Base-by-base conservation (phyloP, 768 basidiomycete genomes). In the Tricholoma sp. region DNA sequence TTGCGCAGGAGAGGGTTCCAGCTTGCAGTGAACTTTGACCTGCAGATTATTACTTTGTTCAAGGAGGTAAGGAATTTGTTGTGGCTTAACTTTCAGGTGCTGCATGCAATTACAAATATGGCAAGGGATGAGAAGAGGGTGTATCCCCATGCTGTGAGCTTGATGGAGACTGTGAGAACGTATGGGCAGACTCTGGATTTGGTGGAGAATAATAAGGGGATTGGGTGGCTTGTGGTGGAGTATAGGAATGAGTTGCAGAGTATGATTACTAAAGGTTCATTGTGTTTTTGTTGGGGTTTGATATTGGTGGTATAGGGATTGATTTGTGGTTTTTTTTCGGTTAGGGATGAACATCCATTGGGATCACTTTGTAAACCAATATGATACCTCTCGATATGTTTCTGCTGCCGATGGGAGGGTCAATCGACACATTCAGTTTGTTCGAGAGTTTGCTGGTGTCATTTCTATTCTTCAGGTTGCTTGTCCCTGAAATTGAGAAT, bases 41-140 rank as follows among this genome's bases (percentile, higher is more conserved):
- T 94, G 3, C 96, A 98, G 73, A 94, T 96, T 62, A 98, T 99
- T 72, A 96, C 91, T 27, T 77, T 99, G 24, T 98, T 98, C 84
- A 99, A 99, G 79, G 97, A 98, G 71, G 94, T 97, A 32, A 81
- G 97, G 57, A 97, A 97, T 69, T 67, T 98, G 62, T 80, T 97
- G 31, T 98, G 96, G 96, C 80, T 98, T 60, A 90, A 90, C 59
- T 98, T 96, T 74, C 88, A 89, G 67, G 94, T 98, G 2, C 96
- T 94, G 21, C 94, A 98, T 74, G 85, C 89, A 52, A 93, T 91
- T 61, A 88, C 88, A 64, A 97, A 95, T 69, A 89, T 97, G 84
- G 97, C 97, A 32, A 99, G 98, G 76, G 96, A 99, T 64, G 97
- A 96, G 59, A 98, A 97, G 78, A 78, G 94, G 63, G 95, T 98